A percentile compares a stretch with the other conserved stretches of the same genome.
Evolutionary conservation across 1,284 basidiomycete species (phyloP).

Genomic region (Cryptococcus sp.): DNA sequence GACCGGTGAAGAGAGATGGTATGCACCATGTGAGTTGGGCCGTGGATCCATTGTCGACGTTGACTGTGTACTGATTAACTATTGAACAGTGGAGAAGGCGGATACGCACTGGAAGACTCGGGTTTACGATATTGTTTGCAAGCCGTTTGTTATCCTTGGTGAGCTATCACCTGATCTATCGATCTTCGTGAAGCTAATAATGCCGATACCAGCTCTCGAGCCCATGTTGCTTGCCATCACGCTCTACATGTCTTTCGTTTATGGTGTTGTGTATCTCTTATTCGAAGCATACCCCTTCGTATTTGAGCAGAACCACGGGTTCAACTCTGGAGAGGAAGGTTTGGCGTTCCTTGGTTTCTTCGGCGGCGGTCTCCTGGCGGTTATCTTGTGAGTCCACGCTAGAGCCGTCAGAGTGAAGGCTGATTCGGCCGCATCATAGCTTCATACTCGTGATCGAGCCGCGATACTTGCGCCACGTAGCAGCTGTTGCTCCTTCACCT

Average conservation of each 20-base stretch:
- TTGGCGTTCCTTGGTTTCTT: constrained; percentile 58
- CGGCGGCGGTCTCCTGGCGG: constrained; percentile 47
- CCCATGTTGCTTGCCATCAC: constrained; percentile 75
- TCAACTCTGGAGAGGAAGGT: constrained; percentile 56
- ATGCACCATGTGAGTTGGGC: constrained; percentile 52
- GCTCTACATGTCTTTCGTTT: constrained; percentile 61
- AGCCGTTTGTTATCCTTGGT: constrained; percentile 67
- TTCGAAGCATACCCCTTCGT: constrained; percentile 56
- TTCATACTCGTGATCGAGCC: constrained; percentile 37
- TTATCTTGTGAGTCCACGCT: constrained; percentile 27
- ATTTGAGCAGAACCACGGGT: constrained; percentile 50
- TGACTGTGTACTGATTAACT: neutral
- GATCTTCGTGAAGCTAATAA: neutral
- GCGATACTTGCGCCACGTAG: constrained; percentile 34
- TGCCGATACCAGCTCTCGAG: constrained; percentile 56
- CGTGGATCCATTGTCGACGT: neutral
- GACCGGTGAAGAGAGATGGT: constrained; percentile 68
- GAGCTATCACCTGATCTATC: constrained; percentile 5
- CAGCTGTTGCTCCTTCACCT: constrained; percentile 27
- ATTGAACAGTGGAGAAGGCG: constrained; percentile 32
- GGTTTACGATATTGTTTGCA: constrained; percentile 57
- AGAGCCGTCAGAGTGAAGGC: neutral
- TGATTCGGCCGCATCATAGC: constrained; percentile 6
- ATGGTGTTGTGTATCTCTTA: constrained; percentile 48
- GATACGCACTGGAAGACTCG: constrained; percentile 28